Conservation (phyloP, 2,329 filamentous ascomycete genomes). For the Dactylonectria macrodidyma region DNA sequence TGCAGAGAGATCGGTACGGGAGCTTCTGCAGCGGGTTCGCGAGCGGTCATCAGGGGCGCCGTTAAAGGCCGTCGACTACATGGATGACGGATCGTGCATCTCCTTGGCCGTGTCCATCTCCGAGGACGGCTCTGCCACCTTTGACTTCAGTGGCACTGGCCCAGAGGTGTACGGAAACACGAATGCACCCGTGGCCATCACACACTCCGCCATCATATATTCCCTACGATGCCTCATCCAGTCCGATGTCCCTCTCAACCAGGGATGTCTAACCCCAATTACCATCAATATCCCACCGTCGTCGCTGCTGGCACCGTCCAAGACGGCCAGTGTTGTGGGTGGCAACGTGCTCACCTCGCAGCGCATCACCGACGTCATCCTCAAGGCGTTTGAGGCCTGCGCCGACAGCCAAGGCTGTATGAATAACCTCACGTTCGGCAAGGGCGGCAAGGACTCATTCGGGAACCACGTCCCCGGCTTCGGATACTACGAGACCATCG, state of each 20-base stretch:
- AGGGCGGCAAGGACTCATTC: slow-evolving; percentile 78
- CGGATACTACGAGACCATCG: slow-evolving; percentile 90
- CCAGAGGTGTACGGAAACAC: slow-evolving; percentile 52
- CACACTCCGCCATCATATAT: slow-evolving; percentile 81
- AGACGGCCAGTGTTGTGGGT: slow-evolving; percentile 84
- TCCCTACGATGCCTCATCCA: slow-evolving; percentile 85
- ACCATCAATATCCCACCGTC: slow-evolving; percentile 80
- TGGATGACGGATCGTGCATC: slow-evolving; percentile 90
- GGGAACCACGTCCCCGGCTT: slow-evolving; percentile 70
- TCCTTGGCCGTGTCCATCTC: slow-evolving; percentile 82
- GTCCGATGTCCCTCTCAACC: slow-evolving; percentile 88
- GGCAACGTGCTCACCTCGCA: slow-evolving; percentile 76
- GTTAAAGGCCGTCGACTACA: slow-evolving; percentile 67
- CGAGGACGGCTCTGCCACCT: slow-evolving; percentile 80
- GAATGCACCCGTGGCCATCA: slow-evolving; percentile 53
- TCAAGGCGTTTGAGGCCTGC: slow-evolving; percentile 81
- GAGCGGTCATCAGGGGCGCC: slow-evolving; percentile 34
- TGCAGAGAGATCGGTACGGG: slow-evolving; percentile 50
- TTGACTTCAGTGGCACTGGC: slow-evolving; percentile 60
- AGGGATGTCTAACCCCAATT: slow-evolving; percentile 86
- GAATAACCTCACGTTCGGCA: slow-evolving; percentile 88
- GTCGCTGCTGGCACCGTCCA: slow-evolving; percentile 81
- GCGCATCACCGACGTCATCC: slow-evolving; percentile 58
- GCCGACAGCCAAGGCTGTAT: slow-evolving; percentile 84
- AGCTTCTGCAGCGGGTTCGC: slow-evolving; percentile 36